Evolutionary conservation across 257 asterid genomes (phyloP), one percentile per base, ranked within the genome.

Genomic region (Nicotiana tomentosiformis): DNA sequence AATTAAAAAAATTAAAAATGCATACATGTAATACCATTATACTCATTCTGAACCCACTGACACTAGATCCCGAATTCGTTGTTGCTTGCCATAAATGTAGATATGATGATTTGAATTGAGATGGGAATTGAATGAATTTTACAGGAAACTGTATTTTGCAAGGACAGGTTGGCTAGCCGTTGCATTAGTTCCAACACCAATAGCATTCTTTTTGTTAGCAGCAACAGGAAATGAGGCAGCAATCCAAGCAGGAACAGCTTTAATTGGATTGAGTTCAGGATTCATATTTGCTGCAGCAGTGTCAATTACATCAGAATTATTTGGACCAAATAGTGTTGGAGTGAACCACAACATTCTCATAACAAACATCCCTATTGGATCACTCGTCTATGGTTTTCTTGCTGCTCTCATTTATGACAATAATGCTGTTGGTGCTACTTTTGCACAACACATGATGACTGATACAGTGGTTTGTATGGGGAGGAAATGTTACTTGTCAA

Each of bases 311-410:
- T 94, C 98, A 0, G 98, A 95, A 89, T 97, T 95, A 8, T 95
- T 95, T 6, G 99, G 98, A 17, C 94, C 97, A 1, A 86, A 89
- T 39, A 90, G 92, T 43, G 89, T 90, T 4, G 98, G 98, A 1
- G 94, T 95, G 9, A 95, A 95, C 92, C 99, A 95, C 88, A 95
- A 95, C 89, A 90, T 95, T 78, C 92, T 95, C 82, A 93, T 95
- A 77, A 89, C 98, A 2, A 95, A 95, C 66, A 95, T 95, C 69
- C 99, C 99, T 8, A 87, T 93, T 0, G 99, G 99, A 5, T 94
- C 97, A 18, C 97, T 95, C 3, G 64, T 90, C 33, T 94, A 93
- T 58, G 99, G 99, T 7, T 83, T 91, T 83, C 89, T 95, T 14
- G 94, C 99, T 29, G 98, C 99, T 3, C 29, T 76, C 26, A 94